A percentile compares a stretch with the other conserved stretches of the same genome.
These are phyloP conservation scores for Jatropha curcas DNA, from an alignment of 345 rosid genomes.

Conservation along the genomic window DNA sequence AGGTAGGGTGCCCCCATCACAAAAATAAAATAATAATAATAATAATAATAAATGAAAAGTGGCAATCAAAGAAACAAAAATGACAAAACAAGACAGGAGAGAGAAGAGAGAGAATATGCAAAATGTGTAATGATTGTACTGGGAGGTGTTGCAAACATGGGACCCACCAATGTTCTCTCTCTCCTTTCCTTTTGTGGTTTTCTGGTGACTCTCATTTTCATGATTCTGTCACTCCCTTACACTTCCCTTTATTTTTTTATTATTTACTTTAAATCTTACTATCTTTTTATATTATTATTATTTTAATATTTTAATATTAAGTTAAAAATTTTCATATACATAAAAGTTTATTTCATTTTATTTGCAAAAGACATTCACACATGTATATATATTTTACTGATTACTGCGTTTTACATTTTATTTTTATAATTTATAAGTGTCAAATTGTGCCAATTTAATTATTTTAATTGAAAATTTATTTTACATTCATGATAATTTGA, in stretches of 20 bases:
- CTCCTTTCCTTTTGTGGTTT: not conserved
- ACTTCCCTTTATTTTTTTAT: not conserved
- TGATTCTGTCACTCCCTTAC: not conserved
- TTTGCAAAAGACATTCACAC: too few relatives aligned
- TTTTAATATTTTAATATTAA: too few relatives aligned
- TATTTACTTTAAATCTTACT: not conserved
- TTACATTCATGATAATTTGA: not conserved
- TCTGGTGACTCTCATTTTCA: slow-evolving; percentile 36
- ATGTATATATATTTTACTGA: too few relatives aligned
- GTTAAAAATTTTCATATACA: too few relatives aligned
- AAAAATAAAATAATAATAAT: not conserved
- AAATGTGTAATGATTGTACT: slow-evolving; percentile 34
- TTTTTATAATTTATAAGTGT: too few relatives aligned
- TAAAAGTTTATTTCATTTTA: too few relatives aligned
- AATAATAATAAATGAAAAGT: not conserved
- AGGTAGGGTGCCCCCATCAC: not conserved
- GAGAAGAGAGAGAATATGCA: not conserved
- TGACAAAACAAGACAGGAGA: not conserved
- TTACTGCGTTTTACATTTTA: too few relatives aligned
- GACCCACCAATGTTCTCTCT: slow-evolving; percentile 13
- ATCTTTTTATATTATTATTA: too few relatives aligned
- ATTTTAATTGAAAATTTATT: too few relatives aligned
- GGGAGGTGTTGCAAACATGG: slow-evolving; percentile 20
- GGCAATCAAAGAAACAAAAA: not conserved
- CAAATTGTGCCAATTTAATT: too few relatives aligned